These are phyloP conservation scores for Aspergillus biplanus DNA, from an alignment of 495 filamentous ascomycete genomes.

Conservation along the genomic window DNA sequence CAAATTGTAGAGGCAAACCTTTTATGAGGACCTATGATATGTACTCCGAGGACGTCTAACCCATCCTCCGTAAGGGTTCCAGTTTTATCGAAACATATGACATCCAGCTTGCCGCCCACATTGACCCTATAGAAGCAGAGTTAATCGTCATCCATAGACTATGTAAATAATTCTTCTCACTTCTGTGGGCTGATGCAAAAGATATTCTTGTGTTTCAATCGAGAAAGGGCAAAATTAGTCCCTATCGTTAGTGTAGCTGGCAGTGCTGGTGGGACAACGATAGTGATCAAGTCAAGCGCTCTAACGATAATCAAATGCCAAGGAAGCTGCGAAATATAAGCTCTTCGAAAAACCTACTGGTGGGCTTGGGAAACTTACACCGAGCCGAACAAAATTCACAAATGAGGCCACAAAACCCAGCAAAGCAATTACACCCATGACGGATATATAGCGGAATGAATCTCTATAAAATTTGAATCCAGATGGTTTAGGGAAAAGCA, in stretches of 20 bases:
- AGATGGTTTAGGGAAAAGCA: constrained; percentile 98
- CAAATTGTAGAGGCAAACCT: constrained; percentile 31
- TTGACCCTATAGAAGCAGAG: constrained; percentile 66
- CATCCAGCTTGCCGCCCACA: constrained; percentile 91
- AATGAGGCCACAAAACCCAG: constrained; percentile 90
- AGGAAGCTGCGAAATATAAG: constrained; percentile 56
- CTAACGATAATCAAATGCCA: constrained; percentile 91
- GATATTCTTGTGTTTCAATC: constrained; percentile 84
- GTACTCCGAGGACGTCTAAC: constrained; percentile 88
- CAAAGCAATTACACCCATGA: constrained; percentile 89
- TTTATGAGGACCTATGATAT: constrained; percentile 68
- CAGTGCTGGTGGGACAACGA: constrained; percentile 95
- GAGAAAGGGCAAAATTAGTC: constrained; percentile 88
- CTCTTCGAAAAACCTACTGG: neutral
- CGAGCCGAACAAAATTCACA: constrained; percentile 86
- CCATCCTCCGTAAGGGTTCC: constrained; percentile 98
- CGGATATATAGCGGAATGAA: constrained; percentile 96
- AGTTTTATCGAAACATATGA: constrained; percentile 98
- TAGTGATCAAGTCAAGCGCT: constrained; percentile 94
- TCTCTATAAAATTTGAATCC: constrained; percentile 98
- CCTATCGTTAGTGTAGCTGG: constrained; percentile 96
- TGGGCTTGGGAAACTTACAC: constrained; percentile 43
- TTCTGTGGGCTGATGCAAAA: constrained; percentile 97
- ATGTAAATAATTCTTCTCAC: constrained; percentile 30
- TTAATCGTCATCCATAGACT: neutral